Evolutionary conservation across 2,329 filamentous ascomycete species (phyloP), one percentile per base, ranked within the genome.

Genomic region (Arthrobotrys iridis): DNA sequence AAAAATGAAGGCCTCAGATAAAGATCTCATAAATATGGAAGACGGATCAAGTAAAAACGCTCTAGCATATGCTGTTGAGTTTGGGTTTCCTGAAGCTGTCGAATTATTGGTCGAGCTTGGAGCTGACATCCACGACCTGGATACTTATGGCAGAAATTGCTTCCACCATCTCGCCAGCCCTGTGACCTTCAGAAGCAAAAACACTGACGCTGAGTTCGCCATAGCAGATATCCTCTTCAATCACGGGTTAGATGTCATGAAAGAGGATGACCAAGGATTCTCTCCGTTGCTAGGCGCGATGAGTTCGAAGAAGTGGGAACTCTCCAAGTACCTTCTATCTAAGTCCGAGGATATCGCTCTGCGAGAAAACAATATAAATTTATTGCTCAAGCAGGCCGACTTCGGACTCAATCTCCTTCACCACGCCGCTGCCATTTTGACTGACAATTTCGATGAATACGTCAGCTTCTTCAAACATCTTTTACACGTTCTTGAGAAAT

Each of bases 51-150:
- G 57, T 45, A 41, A 6, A n/a, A 68, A 59, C 24, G 37, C 52
- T 6, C 28, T 68, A 18, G 64, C 50, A 18, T 60, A 68, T 41
- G 50, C 64, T 2, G 43, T 60, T n/a, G 4, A 10, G 20, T 22
- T 11, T 1, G 28, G 64, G 1, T 68, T 68, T n/a, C 50, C 18
- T 22, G 52, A 67, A 59, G 64, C 18, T 7, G 20, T 67, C 4
- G 15, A 59, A 18, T 8, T 59, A 4, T 40, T 67, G 2, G 30
- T 59, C 7, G 30, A 50, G 3, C 18, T 59, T 8, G 52, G 52
- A 18, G 64, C 40, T 8, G 64, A 67, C 26, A 41, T 59, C 52
- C 64, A 59, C 15, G 64, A 67, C 26, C 30, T 59, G 8, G 26
- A 59, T n/a, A 15, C 22, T 3, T 2, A 22, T 0, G 41, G 48